A percentile compares a stretch with the other conserved stretches of the same genome.
These are phyloP conservation scores for Euphorbia peplus DNA, from an alignment of 345 rosid species.

Conservation along the genomic window DNA sequence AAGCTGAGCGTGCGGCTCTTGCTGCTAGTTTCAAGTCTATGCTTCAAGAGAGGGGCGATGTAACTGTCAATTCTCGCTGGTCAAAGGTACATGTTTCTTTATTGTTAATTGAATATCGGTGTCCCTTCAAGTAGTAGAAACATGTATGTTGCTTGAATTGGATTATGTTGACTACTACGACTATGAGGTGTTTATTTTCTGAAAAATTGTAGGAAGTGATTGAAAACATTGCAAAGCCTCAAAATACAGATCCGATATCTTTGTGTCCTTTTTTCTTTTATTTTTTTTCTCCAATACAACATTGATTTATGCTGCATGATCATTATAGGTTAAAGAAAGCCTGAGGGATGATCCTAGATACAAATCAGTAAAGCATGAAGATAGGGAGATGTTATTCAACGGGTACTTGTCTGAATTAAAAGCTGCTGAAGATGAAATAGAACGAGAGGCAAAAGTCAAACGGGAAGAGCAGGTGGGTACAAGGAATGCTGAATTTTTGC, in stretches of 20 bases:
- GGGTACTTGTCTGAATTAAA: conserved; percentile 75
- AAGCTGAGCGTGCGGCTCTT: conserved; percentile 61
- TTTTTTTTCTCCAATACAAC: too few relatives aligned
- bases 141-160: neutral
- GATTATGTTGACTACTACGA: neutral
- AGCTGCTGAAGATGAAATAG: conserved; percentile 62
- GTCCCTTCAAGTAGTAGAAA: neutral
- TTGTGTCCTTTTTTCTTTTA: neutral
- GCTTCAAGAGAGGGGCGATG: conserved; percentile 70
- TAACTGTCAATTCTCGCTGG: conserved; percentile 73
- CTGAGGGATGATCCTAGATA: conserved; percentile 86
- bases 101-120: neutral
- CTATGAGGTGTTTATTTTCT: too few relatives aligned
- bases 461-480: conserved; percentile 73
- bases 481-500: neutral
- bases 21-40: conserved; percentile 74
- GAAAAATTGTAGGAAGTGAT: too few relatives aligned
- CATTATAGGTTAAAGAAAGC: conserved; percentile 71
- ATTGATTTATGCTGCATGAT: neutral
- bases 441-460: conserved; percentile 59
- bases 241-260: neutral
- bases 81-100: conserved; percentile 53
- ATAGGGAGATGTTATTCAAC: conserved; percentile 73
- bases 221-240: neutral
- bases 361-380: conserved; percentile 68